Evolutionary conservation across 2,329 filamentous ascomycete species (phyloP).

Genomic region (Microdochium paspali): DNA sequence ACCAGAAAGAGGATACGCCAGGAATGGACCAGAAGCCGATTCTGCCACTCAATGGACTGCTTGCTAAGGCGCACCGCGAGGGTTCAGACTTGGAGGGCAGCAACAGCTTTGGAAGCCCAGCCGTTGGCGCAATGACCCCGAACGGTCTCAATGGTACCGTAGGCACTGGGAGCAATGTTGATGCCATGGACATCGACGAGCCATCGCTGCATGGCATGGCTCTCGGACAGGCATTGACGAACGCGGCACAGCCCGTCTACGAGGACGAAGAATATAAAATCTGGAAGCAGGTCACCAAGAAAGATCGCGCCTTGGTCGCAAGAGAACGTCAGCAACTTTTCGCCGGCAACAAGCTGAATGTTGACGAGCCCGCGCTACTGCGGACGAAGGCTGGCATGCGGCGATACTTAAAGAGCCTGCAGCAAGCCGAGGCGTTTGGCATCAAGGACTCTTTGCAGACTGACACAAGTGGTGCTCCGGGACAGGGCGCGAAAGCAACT

Average conservation of each 20-base stretch:
- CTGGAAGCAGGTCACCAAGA: constrained; percentile 99
- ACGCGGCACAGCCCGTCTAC: constrained; percentile 65
- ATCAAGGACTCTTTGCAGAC: constrained; percentile 23
- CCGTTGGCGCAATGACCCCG: constrained; percentile 65
- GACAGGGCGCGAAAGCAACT: constrained; percentile 38
- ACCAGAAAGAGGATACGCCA: constrained; percentile 72
- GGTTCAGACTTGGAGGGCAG: constrained; percentile 81
- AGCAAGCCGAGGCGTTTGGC: constrained; percentile 50
- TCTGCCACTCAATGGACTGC: constrained; percentile 55
- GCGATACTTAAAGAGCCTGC: constrained; percentile 72
- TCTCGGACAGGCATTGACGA: constrained; percentile 52
- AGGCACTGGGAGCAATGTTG: constrained; percentile 62
- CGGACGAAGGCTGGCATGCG: constrained; percentile 84
- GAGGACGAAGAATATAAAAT: constrained; percentile 94
- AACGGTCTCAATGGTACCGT: constrained; percentile 58
- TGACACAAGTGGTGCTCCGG: constrained; percentile 36
- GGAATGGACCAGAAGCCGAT: constrained; percentile 65
- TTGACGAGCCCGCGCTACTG: constrained; percentile 79
- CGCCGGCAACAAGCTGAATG: constrained; percentile 72
- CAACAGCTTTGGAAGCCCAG: constrained; percentile 80
- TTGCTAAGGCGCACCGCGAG: constrained; percentile 49
- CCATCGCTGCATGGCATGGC: constrained; percentile 59
- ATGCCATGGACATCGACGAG: constrained; percentile 82
- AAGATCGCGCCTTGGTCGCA: constrained; percentile 77
- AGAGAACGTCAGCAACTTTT: constrained; percentile 83